Evolutionary conservation across 805 yeast species (phyloP), one percentile per base, ranked within the genome.

Genomic region (Zygosaccharomyces rouxii): DNA sequence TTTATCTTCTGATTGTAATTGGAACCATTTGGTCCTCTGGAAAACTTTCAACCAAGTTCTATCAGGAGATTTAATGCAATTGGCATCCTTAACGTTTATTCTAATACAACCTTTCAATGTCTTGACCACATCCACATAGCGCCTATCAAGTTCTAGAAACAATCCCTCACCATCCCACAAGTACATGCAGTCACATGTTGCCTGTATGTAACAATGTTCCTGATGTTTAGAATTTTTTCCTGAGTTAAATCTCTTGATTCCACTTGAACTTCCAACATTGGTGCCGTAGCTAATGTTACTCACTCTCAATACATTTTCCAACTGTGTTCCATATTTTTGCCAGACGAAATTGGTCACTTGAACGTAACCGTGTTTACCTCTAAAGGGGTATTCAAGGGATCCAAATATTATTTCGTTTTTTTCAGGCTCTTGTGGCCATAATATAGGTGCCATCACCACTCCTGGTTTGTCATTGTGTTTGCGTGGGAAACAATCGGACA

Each of bases 401-500:
- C 44, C 48, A 35, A 60, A 60, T 33, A 60, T 52, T 4, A 26
- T 29, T 4, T 44, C 47, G 25, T 52, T 55, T 46, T 49, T 49
- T 6, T 35, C 35, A 4, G 30, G 23, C 10, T 53, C 56, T 10
- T 18, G 11, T 4, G 46, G 43, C 63, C 63, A 60, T 23, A 59
- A 18, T 4, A 29, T 19, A 22, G 58, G 62, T 22, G 53, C 52
- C 14, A 47, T 41, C 5, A 50, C 47, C 10, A 49, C 50, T 3
- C 52, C 56, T 14, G 49, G 49, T 25, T 33, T 44, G 14, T 49
- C 46, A 25, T 29, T 38, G 16, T 50, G 47, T 26, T 50, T 53
- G 14, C 55, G 46, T 0, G 59, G 59, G 38, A 59, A 57, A 29
- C 57, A 48, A 38, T 54, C 53, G 5, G 55, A 46, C 11, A 60